phyloP scores from a whole-genome alignment of 1,284 basidiomycete genomes.

The Sutorius eximius region DNA sequence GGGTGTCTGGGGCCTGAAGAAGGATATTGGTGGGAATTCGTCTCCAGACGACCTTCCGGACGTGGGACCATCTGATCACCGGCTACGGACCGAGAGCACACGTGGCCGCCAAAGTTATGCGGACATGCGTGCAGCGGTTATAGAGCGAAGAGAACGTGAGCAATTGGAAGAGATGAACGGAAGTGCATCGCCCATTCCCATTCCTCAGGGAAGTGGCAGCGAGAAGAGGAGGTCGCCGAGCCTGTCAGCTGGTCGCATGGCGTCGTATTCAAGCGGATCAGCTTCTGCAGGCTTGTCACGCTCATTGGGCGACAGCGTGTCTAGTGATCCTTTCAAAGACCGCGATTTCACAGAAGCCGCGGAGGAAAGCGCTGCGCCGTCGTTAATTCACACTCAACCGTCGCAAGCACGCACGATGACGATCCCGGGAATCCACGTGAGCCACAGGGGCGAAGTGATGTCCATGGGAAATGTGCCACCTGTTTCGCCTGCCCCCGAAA shows the following conservation, averaged over 20 bases:
- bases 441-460: slow-evolving; percentile 76
- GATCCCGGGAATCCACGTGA: slow-evolving; percentile 78
- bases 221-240: slow-evolving; percentile 33
- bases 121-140: slow-evolving; percentile 69
- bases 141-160: slow-evolving; percentile 56
- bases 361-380: slow-evolving; percentile 29
- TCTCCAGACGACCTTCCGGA: slow-evolving; percentile 46
- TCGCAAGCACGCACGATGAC: slow-evolving; percentile 70
- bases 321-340: slow-evolving; percentile 28
- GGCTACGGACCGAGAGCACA: slow-evolving; percentile 34
- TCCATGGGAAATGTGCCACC: slow-evolving; percentile 72
- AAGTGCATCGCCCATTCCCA: slow-evolving; percentile 32
- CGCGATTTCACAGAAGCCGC: slow-evolving; percentile 29
- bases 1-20: slow-evolving; percentile 75
- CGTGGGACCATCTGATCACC: slow-evolving; percentile 41
- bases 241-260: slow-evolving; percentile 27
- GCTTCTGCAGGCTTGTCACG: slow-evolving; percentile 34
- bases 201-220: slow-evolving; percentile 30
- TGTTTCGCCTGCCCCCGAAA: slow-evolving; percentile 40
- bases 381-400: slow-evolving; percentile 69
- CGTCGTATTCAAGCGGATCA: slow-evolving; percentile 24
- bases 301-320: slow-evolving; percentile 29
- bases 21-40: slow-evolving; percentile 41
- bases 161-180: slow-evolving; percentile 30
- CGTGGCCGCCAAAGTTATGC: slow-evolving; percentile 62